These are phyloP conservation scores for Phalaenopsis equestris DNA, from an alignment of 106 monocot species.

Conservation along the genomic window DNA sequence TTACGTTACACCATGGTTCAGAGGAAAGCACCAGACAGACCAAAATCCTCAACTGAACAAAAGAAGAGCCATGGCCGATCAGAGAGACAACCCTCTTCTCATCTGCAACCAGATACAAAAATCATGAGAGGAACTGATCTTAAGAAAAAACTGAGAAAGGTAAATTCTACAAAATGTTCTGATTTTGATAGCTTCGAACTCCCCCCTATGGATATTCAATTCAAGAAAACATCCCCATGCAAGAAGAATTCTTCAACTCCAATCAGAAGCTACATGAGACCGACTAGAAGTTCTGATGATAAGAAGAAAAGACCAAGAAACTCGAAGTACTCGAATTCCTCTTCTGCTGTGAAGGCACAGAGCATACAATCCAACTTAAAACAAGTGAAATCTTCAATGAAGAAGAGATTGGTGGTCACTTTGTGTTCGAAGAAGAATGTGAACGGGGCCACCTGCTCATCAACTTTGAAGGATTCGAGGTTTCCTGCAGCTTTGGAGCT, in stretches of 20 bases:
- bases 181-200: not conserved
- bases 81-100: not conserved
- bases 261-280: slow-evolving; percentile 53
- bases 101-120: slow-evolving; percentile 6
- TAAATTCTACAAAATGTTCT: slow-evolving; percentile 10
- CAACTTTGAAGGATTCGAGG: slow-evolving; percentile 57
- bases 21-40: slow-evolving; percentile 15
- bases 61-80: not conserved
- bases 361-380: not conserved
- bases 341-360: not conserved
- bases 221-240: not conserved
- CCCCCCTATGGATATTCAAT: not conserved
- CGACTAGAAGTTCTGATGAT: slow-evolving; percentile 42
- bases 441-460: slow-evolving; percentile 58
- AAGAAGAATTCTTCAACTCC: not conserved
- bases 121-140: not conserved
- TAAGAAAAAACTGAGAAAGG: slow-evolving; percentile 13
- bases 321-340: not conserved
- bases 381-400: slow-evolving; percentile 7
- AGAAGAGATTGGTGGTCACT: slow-evolving; percentile 17
- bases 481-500: slow-evolving; percentile 49
- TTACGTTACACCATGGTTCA: slow-evolving; percentile 23
- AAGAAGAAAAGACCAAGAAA: not conserved
- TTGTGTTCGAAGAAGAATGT: slow-evolving; percentile 1
- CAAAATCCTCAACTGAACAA: not conserved